Conservation (phyloP, 768 basidiomycete genomes). For the Termitomyces sp. region DNA sequence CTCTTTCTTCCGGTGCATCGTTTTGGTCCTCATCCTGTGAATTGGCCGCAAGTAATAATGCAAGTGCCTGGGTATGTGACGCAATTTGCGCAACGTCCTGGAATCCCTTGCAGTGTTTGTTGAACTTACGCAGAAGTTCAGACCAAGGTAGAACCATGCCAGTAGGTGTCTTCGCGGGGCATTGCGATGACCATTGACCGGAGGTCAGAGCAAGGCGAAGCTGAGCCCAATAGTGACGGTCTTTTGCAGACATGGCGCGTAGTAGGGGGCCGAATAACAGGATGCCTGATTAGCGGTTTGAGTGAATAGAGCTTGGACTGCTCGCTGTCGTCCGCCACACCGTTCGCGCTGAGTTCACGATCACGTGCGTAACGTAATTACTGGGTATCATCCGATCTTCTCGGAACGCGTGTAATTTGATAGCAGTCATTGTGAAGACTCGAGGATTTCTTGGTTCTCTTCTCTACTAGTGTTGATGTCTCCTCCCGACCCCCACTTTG, state of each 20-base stretch:
- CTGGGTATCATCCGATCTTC: neutral
- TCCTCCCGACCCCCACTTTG: neutral
- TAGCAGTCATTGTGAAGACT: too few species aligned
- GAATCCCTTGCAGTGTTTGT: constrained; percentile 73
- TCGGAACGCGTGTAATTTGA: neutral
- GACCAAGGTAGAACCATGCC: constrained; percentile 63
- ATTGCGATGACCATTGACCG: constrained; percentile 65
- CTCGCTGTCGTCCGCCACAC: neutral
- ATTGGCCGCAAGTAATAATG: constrained; percentile 49
- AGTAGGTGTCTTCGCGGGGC: constrained; percentile 59
- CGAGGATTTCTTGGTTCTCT: neutral
- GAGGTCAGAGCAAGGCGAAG: constrained; percentile 67
- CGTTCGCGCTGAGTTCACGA: neutral
- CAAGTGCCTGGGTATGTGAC: constrained; percentile 61
- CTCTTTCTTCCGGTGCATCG: constrained; percentile 31
- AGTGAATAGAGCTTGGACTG: neutral
- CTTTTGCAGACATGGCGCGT: constrained; percentile 38
- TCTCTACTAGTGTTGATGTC: too few species aligned
- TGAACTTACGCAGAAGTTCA: constrained; percentile 81
- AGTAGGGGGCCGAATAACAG: neutral
- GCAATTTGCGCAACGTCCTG: constrained; percentile 63
- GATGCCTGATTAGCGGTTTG: neutral
- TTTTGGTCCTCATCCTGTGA: constrained; percentile 57
- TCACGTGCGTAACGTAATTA: neutral
- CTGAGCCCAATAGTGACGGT: constrained; percentile 76